Conservation (phyloP, 2,329 filamentous ascomycete species). For the Talaromyces sp. region DNA sequence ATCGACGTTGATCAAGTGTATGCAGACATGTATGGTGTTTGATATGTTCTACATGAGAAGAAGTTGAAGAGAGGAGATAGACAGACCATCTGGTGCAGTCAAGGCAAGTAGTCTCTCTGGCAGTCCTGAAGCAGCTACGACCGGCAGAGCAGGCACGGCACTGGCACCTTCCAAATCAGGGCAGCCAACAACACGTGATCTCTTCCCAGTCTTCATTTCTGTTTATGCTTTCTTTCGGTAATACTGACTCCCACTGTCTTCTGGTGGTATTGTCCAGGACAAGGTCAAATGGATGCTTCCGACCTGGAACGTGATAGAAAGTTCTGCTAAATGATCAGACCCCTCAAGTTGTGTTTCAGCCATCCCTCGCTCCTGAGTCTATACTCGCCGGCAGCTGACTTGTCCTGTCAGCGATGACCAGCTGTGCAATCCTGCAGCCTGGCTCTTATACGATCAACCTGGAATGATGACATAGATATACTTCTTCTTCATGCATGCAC, state of each 20-base stretch:
- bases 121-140: slow-evolving; percentile 1
- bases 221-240: no score
- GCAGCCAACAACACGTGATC: neutral
- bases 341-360: neutral
- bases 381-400: neutral
- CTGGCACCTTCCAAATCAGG: neutral
- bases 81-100: neutral
- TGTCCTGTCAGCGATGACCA: neutral
- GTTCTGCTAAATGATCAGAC: neutral
- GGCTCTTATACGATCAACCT: neutral
- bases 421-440: neutral
- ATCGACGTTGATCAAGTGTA: neutral
- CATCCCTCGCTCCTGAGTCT: neutral
- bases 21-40: neutral
- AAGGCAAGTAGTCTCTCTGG: neutral
- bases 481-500: neutral
- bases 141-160: neutral
- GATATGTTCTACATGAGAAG: neutral
- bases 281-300: neutral
- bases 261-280: neutral
- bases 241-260: no score
- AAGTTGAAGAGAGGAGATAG: neutral
- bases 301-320: neutral
- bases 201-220: no score
- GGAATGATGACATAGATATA: neutral